Evolutionary conservation across 2,329 filamentous ascomycete genomes (phyloP).

Genomic region (Colletotrichum echinochloae): DNA sequence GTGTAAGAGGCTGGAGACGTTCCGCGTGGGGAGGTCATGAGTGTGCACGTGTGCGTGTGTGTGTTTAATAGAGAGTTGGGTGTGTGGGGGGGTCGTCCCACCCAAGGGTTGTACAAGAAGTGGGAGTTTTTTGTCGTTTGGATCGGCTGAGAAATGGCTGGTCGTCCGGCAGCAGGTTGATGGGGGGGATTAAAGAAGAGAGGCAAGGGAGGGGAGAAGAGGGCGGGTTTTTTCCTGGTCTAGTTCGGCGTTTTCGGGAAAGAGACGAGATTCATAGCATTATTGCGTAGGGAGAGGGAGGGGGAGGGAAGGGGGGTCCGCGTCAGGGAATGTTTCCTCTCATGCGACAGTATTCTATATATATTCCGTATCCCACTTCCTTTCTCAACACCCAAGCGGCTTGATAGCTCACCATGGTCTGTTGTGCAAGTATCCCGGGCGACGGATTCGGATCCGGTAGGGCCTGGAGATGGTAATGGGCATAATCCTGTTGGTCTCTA

Average conservation of each 20-base stretch:
- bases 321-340: background rate
- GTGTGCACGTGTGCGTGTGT: background rate
- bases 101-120: constrained; percentile 5
- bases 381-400: background rate
- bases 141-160: background rate
- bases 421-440: background rate
- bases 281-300: no score
- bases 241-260: constrained; percentile 15
- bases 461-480: no score
- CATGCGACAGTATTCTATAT: constrained; percentile 1
- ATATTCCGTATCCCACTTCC: background rate
- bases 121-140: background rate
- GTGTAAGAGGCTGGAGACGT: constrained; percentile 63
- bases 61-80: background rate
- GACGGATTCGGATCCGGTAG: background rate
- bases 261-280: constrained; percentile 17
- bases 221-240: background rate
- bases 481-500: background rate
- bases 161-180: background rate
- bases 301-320: background rate
- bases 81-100: background rate
- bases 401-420: no score
- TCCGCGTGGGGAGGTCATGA: constrained; percentile 49
- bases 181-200: background rate
- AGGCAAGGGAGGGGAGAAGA: background rate